Conservation (phyloP, 2,329 filamentous ascomycete species). For the Curvularia sp. region DNA sequence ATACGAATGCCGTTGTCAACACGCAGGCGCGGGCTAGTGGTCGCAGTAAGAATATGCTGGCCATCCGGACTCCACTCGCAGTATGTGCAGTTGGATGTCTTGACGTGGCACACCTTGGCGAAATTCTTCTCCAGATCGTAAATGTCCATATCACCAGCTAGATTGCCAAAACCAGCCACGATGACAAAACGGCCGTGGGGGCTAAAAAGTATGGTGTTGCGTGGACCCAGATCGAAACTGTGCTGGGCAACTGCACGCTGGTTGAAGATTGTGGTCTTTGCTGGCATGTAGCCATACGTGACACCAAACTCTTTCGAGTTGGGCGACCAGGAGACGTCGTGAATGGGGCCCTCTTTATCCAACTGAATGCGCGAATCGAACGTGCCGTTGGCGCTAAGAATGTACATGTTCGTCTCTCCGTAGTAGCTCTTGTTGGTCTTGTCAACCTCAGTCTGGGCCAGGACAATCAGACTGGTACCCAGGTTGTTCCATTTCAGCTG, state of each 20-base stretch:
- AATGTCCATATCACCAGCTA: slow-evolving; percentile 96
- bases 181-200: slow-evolving; percentile 91
- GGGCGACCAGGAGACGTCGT: slow-evolving; percentile 98
- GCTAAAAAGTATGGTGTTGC: slow-evolving; percentile 95
- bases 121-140: slow-evolving; percentile 97
- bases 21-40: slow-evolving; percentile 89
- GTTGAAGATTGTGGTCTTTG: slow-evolving; percentile 98
- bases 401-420: slow-evolving; percentile 95
- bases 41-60: slow-evolving; percentile 95
- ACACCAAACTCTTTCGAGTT: slow-evolving; percentile 98
- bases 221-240: slow-evolving; percentile 83
- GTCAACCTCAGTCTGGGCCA: slow-evolving; percentile 97
- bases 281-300: slow-evolving; percentile 98
- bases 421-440: slow-evolving; percentile 99
- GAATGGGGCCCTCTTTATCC: slow-evolving; percentile 97
- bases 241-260: slow-evolving; percentile 81
- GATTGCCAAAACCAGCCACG: slow-evolving; percentile 94
- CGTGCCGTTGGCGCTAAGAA: slow-evolving; percentile 87
- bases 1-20: slow-evolving; percentile 97
- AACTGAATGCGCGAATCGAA: slow-evolving; percentile 92
- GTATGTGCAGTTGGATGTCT: slow-evolving; percentile 93
- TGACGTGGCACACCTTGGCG: slow-evolving; percentile 88
- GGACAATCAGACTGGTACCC: slow-evolving; percentile 88
- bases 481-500: slow-evolving; percentile 97
- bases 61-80: slow-evolving; percentile 98